Evolutionary conservation across 345 rosid species (phyloP), one percentile per base, ranked within the genome.

Genomic region (Sapria himalayana): DNA sequence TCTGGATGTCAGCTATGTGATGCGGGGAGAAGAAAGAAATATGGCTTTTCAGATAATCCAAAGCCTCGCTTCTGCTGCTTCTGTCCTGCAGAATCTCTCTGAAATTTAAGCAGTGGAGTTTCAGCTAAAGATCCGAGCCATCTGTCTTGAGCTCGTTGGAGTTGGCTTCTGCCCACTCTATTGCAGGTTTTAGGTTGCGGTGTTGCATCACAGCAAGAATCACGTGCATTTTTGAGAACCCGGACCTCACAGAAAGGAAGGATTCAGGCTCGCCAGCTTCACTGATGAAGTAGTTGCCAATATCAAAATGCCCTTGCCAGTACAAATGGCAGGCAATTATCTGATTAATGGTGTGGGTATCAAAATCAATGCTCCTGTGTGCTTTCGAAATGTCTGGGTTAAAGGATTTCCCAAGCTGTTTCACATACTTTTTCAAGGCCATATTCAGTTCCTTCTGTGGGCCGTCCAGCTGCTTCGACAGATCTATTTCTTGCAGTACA

Each of bases 341-440:
- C 49, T 76, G 69, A 61, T 72, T 72, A 45, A 76, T 61, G 17
- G 61, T 43, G 36, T 51, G 57, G 48, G 48, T 37, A 54, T 82
- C 77, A 35, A 65, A 67, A 37, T 76, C 94, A 48, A 68, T 54
- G 52, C 48, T 71, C 62, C 71, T 74, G 50, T 67, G 67, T 12
- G 85, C 76, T 65, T 50, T 61, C 33, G 91, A 74, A 37, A 82
- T 72, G 49, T 82, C 82, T n/a, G 69, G 71, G 50, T 66, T 52
- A 43, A 64, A 66, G 42, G 60, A 50, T 42, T 57, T 76, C 16
- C 72, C 93, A 19, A 86, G 69, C 31, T 63, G 22, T 57, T 76
- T 81, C 17, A 67, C 46, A 43, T 58, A 74, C 69, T 72, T 73
- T 64, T 48, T 32, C 29, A 86, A 57, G 39, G 46, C 57, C 31